Evolutionary conservation across 2,329 filamentous ascomycete genomes (phyloP).

Genomic region (Esteya vermicola): DNA sequence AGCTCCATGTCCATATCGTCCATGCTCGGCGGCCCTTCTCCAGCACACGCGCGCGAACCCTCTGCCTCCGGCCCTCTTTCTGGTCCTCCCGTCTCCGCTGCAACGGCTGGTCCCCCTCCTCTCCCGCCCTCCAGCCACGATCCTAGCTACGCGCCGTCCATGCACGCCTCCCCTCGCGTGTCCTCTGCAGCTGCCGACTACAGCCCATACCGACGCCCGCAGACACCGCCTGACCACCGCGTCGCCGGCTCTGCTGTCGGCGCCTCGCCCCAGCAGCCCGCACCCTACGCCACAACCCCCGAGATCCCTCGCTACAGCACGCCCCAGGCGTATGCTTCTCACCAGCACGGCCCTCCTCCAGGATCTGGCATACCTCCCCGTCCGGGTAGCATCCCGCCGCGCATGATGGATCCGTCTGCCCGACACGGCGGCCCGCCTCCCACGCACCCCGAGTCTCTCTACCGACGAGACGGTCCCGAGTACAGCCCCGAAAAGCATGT

Average conservation of each 20-base stretch:
- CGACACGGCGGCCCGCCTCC: conserved; percentile 14
- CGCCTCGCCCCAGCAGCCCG: conserved; percentile 18
- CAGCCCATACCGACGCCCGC: conserved; percentile 47
- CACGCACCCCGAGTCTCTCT: conserved; percentile 17
- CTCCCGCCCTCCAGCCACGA: conserved; percentile 19
- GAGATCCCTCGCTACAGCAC: conserved; percentile 46
- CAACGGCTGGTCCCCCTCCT: too few species aligned
- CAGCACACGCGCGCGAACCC: conserved; percentile 20
- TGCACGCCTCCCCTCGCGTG: conserved; percentile 43
- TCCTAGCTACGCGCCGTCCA: conserved; percentile 12
- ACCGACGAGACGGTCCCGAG: conserved; percentile 34
- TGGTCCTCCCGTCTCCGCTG: background rate
- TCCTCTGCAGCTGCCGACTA: conserved; percentile 44
- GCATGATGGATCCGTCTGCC: conserved; percentile 31
- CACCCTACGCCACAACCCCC: conserved; percentile 36
- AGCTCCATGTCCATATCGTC: conserved; percentile 49
- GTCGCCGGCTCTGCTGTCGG: conserved; percentile 29
- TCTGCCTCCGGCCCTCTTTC: conserved; percentile 16
- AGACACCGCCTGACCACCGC: conserved; percentile 54
- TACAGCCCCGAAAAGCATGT: conserved; percentile 37
- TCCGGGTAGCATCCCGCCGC: conserved; percentile 29
- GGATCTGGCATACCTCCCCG: conserved; percentile 28
- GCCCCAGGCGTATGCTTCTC: conserved; percentile 39
- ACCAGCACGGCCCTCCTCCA: conserved; percentile 30
- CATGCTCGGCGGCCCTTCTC: conserved; percentile 41